Percentiles rank a stretch among this genome's conserved stretches.
These are phyloP conservation scores for Populus alba DNA, from an alignment of 345 rosid species.

Conservation along the genomic window DNA sequence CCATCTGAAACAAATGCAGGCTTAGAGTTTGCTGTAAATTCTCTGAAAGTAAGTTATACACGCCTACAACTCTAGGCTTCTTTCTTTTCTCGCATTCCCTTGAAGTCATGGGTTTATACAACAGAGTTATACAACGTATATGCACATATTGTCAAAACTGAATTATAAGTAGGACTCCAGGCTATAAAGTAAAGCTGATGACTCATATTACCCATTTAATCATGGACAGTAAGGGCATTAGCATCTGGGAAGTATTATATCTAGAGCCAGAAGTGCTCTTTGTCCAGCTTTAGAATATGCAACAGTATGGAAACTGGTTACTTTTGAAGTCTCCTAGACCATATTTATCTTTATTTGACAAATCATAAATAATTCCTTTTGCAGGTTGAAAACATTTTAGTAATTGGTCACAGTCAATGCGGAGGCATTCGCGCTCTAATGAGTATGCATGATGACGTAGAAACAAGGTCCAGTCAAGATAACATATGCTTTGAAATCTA, in stretches of 20 bases:
- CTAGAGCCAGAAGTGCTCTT: too few species aligned
- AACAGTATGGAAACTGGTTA: too few species aligned
- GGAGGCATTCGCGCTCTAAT: slow-evolving; percentile 95
- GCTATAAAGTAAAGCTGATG: too few species aligned
- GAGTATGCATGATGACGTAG: slow-evolving; percentile 71
- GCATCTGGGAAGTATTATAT: too few species aligned
- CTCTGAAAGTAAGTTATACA: slow-evolving; percentile 61
- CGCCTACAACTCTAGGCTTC: not conserved
- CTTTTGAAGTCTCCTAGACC: too few species aligned
- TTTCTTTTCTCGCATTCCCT: not conserved
- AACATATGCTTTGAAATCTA: not conserved
- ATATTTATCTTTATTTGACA: not conserved
- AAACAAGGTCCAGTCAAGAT: slow-evolving; percentile 52
- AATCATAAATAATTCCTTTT: slow-evolving; percentile 2
- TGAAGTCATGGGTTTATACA: not conserved
- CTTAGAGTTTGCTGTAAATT: slow-evolving; percentile 84
- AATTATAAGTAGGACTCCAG: not conserved
- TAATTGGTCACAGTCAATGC: slow-evolving; percentile 89
- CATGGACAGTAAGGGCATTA: too few species aligned
- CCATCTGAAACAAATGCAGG: slow-evolving; percentile 97
- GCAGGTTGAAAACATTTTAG: slow-evolving; percentile 89
- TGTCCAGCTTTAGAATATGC: too few species aligned
- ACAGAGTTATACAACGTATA: too few species aligned
- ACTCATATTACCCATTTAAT: not conserved
- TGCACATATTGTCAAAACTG: not conserved